These are phyloP conservation scores for Pseudozyma thailandica DNA, from an alignment of 1,284 basidiomycete genomes.

Conservation along the genomic window DNA sequence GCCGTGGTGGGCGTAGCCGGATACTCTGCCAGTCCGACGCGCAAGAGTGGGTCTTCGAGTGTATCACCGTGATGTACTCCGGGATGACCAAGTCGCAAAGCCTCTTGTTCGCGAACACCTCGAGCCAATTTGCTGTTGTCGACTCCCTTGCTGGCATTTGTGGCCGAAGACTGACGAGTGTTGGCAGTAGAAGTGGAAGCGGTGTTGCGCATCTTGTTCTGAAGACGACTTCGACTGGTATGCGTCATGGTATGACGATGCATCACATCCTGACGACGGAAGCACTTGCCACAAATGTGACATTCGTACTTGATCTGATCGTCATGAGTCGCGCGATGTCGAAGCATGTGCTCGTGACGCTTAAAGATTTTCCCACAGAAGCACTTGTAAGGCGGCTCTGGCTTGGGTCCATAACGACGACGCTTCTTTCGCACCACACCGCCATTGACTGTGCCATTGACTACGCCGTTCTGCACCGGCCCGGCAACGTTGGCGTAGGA, in stretches of 20 bases:
- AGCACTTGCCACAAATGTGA: slow-evolving; percentile 46
- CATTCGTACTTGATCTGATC: slow-evolving; percentile 47
- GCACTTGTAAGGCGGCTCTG: slow-evolving; percentile 42
- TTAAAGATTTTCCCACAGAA: slow-evolving; percentile 51
- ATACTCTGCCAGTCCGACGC: slow-evolving; percentile 33
- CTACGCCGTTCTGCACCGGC: background rate
- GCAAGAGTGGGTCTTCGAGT: slow-evolving; percentile 33
- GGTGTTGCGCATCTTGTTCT: slow-evolving; percentile 33
- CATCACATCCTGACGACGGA: slow-evolving; percentile 53
- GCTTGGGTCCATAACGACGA: slow-evolving; percentile 41
- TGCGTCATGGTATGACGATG: slow-evolving; percentile 52
- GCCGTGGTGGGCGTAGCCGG: slow-evolving; percentile 9
- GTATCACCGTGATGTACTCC: slow-evolving; percentile 6
- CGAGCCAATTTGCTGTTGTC: background rate
- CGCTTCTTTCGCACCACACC: slow-evolving; percentile 31
- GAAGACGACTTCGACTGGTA: slow-evolving; percentile 21
- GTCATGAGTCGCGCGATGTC: slow-evolving; percentile 49
- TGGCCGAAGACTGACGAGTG: background rate
- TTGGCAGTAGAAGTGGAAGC: slow-evolving; percentile 3
- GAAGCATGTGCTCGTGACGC: slow-evolving; percentile 52
- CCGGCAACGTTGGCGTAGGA: slow-evolving; percentile 5
- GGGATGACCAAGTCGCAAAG: background rate
- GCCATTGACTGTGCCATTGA: background rate
- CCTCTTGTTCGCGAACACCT: slow-evolving; percentile 12
- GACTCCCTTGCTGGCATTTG: background rate